Base-by-base conservation (phyloP, 192 early-diverging fungal genomes). In the Spizellomyces sp. region DNA sequence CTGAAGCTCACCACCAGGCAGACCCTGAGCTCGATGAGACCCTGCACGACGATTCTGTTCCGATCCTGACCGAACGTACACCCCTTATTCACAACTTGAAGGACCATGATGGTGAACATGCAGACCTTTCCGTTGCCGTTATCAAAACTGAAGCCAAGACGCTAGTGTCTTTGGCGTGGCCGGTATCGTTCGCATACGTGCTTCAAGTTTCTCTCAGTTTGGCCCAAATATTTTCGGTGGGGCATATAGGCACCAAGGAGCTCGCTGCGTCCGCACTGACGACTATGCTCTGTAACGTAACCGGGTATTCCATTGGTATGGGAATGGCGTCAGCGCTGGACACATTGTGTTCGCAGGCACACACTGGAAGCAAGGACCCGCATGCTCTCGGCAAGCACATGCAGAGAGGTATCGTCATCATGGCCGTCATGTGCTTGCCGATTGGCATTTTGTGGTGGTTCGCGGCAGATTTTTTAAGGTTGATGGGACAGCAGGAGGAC, bases 401-500 rank as follows among this genome's bases (percentile, higher is more conserved):
- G 47, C 75, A 80, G 58, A 68, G 96, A 15, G 92, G 90, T 0
- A 79, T 99, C 10, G 76, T 98, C 27, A 87, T 96, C 27, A 82
- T 93, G 64, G 73, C 77, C 12, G 15, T 91, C 14, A 77, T 92
- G 58, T 86, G 89, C 68, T 62, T 95, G 47, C 88, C 92, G 5
- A 90, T 98, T 67, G 75, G 83, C 9, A 74, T 85, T 1, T 62
- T 93, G 50, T 90, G 93, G 84, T 90, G 83, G 87, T 80, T 87
- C 48, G 84, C 93, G 6, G 91, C 91, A 64, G 21, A 67, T 17
- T 69, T 95, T 44, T 75, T 99, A 44, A 43, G 92, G 5, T 76
- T 86, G 46, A 67, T 91, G 5, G 84, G 85, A n/a, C 97, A 99
- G 80, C 88, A 96, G 48, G 75, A 81, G 0, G 77, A 83, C 45